Evolutionary conservation across 164 flowering plant genomes (phyloP), one percentile per base, ranked within the genome.

Genomic region (Piper betle): DNA sequence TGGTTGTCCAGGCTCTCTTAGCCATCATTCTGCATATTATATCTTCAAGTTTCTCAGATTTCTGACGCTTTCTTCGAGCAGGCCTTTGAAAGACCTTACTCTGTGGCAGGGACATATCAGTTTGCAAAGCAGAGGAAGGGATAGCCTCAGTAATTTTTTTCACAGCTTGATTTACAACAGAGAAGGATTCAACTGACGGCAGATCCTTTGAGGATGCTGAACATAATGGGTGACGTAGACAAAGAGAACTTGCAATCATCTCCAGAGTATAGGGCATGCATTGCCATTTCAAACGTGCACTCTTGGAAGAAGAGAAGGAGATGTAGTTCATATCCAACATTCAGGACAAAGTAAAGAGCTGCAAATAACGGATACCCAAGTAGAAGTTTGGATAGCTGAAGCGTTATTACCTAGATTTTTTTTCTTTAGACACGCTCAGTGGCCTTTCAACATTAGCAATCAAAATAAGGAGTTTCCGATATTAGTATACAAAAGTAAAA

Each of bases 1-100:
- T 81, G 37, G 97, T 86, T 10, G 97, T 90, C 96, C 98, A 92
- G 0, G 75, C 78, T 53, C 96, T 74, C 59, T 72, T 84, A 1
- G 85, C 77, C 91, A 92, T 87, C 98, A 92, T 87, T 70, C 88
- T 69, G 60, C 86, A 80, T 0, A 91, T 87, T 0, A 69, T 63
- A 63, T 81, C 85, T 69, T 86, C 94, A 25, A 79, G 4, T 39
- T 79, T 82, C 65, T 88, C 97, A 3, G 75, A 74, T 69, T 70
- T 71, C 52, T 64, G 81, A 55, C 19, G 74, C 79, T 68, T 79
- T 76, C 81, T 83, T 77, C 80, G 66, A 37, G 64, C 52, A 3
- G 41, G 46, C 19, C 68, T 64, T 20, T n/a, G 37, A 53, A 41
- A 37, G 62, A 52, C 37, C 4, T 18, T 52, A 5, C 16, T 40